These are phyloP conservation scores for Aspergillus floridensis DNA, from an alignment of 2,329 filamentous ascomycete genomes.

Conservation along the genomic window DNA sequence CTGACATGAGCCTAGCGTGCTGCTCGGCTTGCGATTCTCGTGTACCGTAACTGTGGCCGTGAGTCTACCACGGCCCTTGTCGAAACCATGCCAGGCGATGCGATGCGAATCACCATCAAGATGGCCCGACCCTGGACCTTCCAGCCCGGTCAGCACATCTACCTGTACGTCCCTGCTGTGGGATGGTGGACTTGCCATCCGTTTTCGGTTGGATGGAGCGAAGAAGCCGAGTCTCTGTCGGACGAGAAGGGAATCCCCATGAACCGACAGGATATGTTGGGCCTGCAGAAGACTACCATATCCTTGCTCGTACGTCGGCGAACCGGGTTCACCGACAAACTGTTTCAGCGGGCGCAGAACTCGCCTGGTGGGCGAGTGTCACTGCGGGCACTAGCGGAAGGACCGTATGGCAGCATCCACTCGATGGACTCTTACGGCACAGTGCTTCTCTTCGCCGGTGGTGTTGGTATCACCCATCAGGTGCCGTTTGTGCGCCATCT, in stretches of 20 bases:
- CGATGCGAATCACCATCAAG: slow-evolving; percentile 66
- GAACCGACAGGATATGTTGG: slow-evolving; percentile 52
- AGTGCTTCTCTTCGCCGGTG: slow-evolving; percentile 83
- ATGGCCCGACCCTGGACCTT: slow-evolving; percentile 66
- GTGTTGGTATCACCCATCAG: slow-evolving; percentile 93
- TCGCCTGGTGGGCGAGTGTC: slow-evolving; percentile 55
- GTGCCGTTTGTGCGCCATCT: slow-evolving; percentile 81
- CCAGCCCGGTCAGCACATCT: slow-evolving; percentile 70
- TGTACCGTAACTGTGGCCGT: slow-evolving; percentile 61
- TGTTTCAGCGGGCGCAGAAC: slow-evolving; percentile 67
- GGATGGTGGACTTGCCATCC: slow-evolving; percentile 72
- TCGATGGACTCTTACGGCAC: slow-evolving; percentile 90
- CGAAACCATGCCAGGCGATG: slow-evolving; percentile 67
- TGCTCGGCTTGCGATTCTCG: slow-evolving; percentile 60
- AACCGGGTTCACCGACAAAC: slow-evolving; percentile 79
- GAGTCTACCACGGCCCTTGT: slow-evolving; percentile 64
- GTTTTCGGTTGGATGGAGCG: slow-evolving; percentile 74
- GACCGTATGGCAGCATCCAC: slow-evolving; percentile 82
- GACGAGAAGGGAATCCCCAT: slow-evolving; percentile 45
- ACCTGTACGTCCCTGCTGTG: slow-evolving; percentile 67
- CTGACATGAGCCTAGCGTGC: slow-evolving; percentile 43
- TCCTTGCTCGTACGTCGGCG: slow-evolving; percentile 85
- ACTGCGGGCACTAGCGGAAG: slow-evolving; percentile 76
- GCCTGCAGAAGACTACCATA: slow-evolving; percentile 56
- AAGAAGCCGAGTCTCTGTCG: slow-evolving; percentile 51